Evolutionary conservation across 495 filamentous ascomycete genomes (phyloP), one percentile per base, ranked within the genome.

Genomic region (Penicillium coffeae): DNA sequence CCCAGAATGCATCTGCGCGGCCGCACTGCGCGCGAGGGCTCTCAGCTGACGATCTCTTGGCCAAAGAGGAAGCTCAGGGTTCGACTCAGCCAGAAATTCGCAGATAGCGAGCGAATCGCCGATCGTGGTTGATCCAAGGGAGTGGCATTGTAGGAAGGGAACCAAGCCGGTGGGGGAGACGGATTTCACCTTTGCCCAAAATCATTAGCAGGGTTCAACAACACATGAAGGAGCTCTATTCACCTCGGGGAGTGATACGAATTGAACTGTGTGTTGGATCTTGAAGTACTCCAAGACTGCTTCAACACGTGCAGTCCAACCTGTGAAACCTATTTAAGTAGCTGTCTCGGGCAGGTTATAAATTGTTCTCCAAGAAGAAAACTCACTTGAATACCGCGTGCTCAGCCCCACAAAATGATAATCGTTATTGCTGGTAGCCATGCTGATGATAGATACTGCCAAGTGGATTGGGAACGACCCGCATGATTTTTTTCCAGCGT

Each of bases 1-100:
- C 19, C 72, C 66, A 1, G 79, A 71, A 52, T 81, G 77, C 78
- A 82, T 83, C 59, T 79, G 68, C 0, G 77, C 73, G 2, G 64
- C 66, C 4, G 75, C 75, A 15, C 65, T 68, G 27, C 77, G 66
- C 6, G 79, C 78, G 12, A 77, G 62, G 1, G 76, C 76, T 47
- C 77, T 62, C 8, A 80, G 66, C 8, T 54, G 38, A 8, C 47
- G 47, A 45, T 73, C 73, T 18, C 54, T 27, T 0, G 80, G 80
- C 68, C 75, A 81, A 3, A 78, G 62, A 25, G 42, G 32, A 9
- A 69, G 60, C 8, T 69, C 52, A 0, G 75, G 74, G 52, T 74
- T 47, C 1, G 55, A 55, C 39, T 80, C 78, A 15, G 76, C 73
- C 9, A 83, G 67, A 52, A 73, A 75, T 45, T 80, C 77, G 61